Conservation (phyloP, 352 stramenopile genomes). For the Pythium myriotylum region DNA sequence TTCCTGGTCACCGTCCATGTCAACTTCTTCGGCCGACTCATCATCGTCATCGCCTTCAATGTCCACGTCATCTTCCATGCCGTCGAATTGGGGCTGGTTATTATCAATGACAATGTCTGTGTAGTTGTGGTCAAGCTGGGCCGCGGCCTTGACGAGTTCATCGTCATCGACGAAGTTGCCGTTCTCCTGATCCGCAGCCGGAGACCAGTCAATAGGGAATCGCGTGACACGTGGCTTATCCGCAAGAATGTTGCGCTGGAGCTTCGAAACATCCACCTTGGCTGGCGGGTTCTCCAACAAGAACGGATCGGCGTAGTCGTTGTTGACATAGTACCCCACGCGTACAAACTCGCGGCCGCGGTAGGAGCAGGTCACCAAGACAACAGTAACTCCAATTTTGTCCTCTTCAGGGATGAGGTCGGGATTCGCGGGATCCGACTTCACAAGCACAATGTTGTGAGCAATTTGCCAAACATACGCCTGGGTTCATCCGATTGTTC, state of each 20-base stretch:
- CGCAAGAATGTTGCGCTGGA: constrained; percentile 96
- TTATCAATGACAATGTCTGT: constrained; percentile 88
- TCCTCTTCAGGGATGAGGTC: constrained; percentile 94
- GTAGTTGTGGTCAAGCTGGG: constrained; percentile 87
- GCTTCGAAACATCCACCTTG: constrained; percentile 89
- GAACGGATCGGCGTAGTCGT: constrained; percentile 96
- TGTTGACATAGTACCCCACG: constrained; percentile 99
- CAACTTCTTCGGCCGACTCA: constrained; percentile 46
- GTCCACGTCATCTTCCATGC: constrained; percentile 64
- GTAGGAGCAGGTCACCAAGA: constrained; percentile 98
- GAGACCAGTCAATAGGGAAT: constrained; percentile 97
- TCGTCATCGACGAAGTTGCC: constrained; percentile 82
- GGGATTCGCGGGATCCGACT: constrained; percentile 94
- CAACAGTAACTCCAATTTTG: constrained; percentile 98
- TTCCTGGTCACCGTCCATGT: constrained; percentile 72
- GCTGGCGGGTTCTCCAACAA: constrained; percentile 80
- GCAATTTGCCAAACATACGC: background rate
- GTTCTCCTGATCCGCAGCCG: constrained; percentile 38
- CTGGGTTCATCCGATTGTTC: background rate
- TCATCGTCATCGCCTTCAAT: constrained; percentile 70
- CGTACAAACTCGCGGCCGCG: constrained; percentile 97
- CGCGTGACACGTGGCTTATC: constrained; percentile 95
- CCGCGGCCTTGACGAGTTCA: constrained; percentile 84
- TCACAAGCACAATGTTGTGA: background rate
- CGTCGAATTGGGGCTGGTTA: constrained; percentile 43